These are phyloP conservation scores for Sicyos edulis DNA, from an alignment of 306 rosid genomes.

Conservation along the genomic window DNA sequence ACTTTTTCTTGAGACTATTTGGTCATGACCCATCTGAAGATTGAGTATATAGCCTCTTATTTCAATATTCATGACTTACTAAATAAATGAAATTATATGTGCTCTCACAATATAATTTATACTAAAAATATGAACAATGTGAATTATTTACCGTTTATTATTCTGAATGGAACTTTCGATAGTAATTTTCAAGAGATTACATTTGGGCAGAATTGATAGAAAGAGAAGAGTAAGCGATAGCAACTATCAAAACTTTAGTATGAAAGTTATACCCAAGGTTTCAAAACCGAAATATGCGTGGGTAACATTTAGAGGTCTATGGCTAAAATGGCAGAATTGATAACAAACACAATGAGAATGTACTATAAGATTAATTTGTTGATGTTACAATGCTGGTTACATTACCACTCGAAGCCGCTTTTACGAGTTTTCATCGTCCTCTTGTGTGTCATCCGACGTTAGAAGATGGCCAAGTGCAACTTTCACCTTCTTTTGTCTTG, in stretches of 20 bases:
- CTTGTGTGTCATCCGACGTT: conserved; percentile 55
- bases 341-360: conserved; percentile 1
- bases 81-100: too few species aligned
- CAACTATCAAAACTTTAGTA: background rate
- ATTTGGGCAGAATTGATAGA: background rate
- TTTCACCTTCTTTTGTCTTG: conserved; percentile 50
- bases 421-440: conserved; percentile 40
- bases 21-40: too few species aligned
- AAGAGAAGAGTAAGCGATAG: background rate
- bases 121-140: background rate
- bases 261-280: background rate
- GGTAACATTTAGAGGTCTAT: background rate
- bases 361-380: background rate
- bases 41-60: too few species aligned
- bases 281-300: background rate
- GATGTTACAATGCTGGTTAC: conserved; percentile 1
- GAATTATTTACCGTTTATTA: background rate
- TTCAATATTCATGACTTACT: too few species aligned
- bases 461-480: conserved; percentile 59
- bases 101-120: too few species aligned
- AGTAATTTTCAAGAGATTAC: background rate
- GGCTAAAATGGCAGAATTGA: background rate
- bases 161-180: background rate
- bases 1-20: too few species aligned
- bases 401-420: background rate